Percentiles rank a stretch among this genome's conserved stretches.
Evolutionary conservation across 2,329 filamentous ascomycete species (phyloP).

Genomic region (Tricladium varicosporioides): DNA sequence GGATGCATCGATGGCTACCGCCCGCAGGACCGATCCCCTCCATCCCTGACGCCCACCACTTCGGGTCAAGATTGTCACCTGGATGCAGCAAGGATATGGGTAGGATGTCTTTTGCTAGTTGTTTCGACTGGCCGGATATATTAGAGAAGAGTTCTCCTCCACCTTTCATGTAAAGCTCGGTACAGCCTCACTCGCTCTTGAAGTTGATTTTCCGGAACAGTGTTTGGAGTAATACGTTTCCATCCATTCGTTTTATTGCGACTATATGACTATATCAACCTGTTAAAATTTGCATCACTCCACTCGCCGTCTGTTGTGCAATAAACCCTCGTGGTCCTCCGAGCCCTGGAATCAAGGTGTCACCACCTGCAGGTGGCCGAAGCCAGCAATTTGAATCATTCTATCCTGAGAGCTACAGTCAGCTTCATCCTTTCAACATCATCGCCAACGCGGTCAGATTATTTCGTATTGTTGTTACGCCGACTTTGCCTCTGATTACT

Average conservation of each 20-base stretch:
- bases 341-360: background rate
- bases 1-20: background rate
- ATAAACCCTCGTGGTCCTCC: background rate
- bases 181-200: background rate
- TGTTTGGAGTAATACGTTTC: background rate
- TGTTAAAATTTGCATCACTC: background rate
- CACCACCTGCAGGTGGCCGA: conserved; percentile 12
- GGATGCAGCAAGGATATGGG: background rate
- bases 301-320: background rate
- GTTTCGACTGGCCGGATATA: background rate
- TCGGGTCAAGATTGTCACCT: background rate
- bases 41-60: background rate
- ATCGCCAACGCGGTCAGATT: background rate
- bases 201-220: background rate
- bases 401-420: background rate
- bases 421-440: background rate
- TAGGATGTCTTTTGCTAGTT: background rate
- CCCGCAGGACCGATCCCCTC: background rate
- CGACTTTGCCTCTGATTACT: background rate
- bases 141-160: background rate
- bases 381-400: conserved; percentile 7
- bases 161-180: background rate
- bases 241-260: background rate
- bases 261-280: background rate
- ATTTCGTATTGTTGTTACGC: background rate